Evolutionary conservation across 2,329 filamentous ascomycete genomes (phyloP).

Genomic region (Sporothrix mexicana): DNA sequence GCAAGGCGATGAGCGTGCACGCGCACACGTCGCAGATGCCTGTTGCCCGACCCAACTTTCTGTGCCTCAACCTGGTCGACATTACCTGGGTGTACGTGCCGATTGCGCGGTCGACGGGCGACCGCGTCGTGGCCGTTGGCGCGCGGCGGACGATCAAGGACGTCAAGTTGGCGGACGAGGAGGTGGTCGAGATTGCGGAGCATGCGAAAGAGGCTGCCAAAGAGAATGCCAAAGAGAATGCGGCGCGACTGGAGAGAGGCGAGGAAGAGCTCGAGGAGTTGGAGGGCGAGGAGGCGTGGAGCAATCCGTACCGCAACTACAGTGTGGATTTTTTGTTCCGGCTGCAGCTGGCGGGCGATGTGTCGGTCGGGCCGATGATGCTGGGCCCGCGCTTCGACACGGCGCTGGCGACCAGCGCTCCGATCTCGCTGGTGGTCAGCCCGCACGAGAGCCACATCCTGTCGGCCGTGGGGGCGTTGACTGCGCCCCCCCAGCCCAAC

Average conservation of each 20-base stretch:
- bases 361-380: conserved; percentile 1
- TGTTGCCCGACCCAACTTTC: neutral
- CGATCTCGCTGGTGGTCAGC: conserved; percentile 3
- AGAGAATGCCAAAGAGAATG: neutral
- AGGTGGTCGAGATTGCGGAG: neutral
- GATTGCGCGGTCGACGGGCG: neutral
- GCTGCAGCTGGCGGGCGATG: conserved; percentile 17
- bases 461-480: neutral
- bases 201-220: neutral
- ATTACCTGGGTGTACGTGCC: conserved; percentile 19
- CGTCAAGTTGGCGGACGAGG: neutral
- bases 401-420: neutral
- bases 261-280: neutral
- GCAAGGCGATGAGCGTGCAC: neutral
- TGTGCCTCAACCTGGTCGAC: neutral
- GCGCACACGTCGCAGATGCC: conserved; percentile 22
- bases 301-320: conserved; percentile 5
- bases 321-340: conserved; percentile 10
- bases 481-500: neutral
- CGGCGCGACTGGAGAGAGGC: neutral
- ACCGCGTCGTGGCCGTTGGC: conserved; percentile 12
- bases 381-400: neutral
- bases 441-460: neutral
- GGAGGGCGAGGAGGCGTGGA: neutral
- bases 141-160: neutral